phyloP scores from a whole-genome alignment of 352 stramenopile genomes.

The Phytophthora idaei region DNA sequence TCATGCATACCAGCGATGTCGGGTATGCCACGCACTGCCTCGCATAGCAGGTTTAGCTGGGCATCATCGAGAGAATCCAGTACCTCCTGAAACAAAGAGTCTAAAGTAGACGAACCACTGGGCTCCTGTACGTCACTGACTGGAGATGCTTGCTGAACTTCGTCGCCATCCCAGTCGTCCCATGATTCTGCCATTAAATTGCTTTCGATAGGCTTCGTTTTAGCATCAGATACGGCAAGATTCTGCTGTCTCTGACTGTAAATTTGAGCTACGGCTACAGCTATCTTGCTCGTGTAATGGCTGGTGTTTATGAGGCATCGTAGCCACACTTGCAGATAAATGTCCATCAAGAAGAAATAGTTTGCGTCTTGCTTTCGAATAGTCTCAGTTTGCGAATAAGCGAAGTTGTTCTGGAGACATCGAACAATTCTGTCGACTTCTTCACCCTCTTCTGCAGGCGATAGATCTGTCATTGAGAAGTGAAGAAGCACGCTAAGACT shows the following conservation, averaged over 20 bases:
- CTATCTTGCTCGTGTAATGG: background rate
- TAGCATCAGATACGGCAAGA: background rate
- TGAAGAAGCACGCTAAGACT: slow-evolving; percentile 39
- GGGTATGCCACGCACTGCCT: background rate
- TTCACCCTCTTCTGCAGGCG: slow-evolving; percentile 6
- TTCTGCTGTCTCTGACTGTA: slow-evolving; percentile 24
- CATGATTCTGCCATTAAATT: slow-evolving; percentile 23
- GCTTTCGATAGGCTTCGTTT: slow-evolving; percentile 5
- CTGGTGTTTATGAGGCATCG: background rate
- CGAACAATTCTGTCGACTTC: slow-evolving; percentile 14
- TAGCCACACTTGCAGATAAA: slow-evolving; percentile 38
- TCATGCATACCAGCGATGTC: background rate
- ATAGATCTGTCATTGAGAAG: slow-evolving; percentile 1
- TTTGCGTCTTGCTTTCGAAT: slow-evolving; percentile 12
- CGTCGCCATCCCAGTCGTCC: slow-evolving; percentile 45
- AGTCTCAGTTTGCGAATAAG: background rate
- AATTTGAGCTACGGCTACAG: slow-evolving; percentile 7
- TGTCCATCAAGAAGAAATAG: slow-evolving; percentile 15
- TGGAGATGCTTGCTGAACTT: slow-evolving; percentile 28
- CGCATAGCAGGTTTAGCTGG: slow-evolving; percentile 7
- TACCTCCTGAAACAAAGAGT: slow-evolving; percentile 19
- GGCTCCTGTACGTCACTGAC: slow-evolving; percentile 1
- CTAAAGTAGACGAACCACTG: background rate
- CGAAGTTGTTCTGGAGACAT: slow-evolving; percentile 7
- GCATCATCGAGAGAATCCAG: slow-evolving; percentile 10